Evolutionary conservation across 1,284 basidiomycete genomes (phyloP).

Genomic region (Bondarzewia mesenterica): DNA sequence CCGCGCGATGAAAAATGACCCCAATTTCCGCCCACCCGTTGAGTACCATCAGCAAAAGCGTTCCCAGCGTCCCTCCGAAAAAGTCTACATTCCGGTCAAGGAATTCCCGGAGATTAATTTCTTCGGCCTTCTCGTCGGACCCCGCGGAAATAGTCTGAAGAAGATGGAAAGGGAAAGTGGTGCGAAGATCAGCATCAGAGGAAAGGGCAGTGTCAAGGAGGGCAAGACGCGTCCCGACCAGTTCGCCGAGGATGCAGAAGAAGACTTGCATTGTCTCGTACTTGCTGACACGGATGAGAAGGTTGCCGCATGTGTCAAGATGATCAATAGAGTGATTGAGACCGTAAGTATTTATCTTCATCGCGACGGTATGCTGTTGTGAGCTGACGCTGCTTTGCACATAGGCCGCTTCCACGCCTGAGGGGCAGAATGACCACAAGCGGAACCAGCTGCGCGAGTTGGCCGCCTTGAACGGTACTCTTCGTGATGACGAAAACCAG

Average conservation of each 20-base stretch:
- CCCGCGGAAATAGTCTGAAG: slow-evolving; percentile 97
- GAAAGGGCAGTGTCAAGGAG: slow-evolving; percentile 98
- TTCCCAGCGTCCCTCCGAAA: slow-evolving; percentile 87
- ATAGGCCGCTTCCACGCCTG: slow-evolving; percentile 95
- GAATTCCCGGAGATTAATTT: slow-evolving; percentile 99
- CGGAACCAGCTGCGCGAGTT: slow-evolving; percentile 97
- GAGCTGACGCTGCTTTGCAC: slow-evolving; percentile 9
- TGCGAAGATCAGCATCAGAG: slow-evolving; percentile 97
- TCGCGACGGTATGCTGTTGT: not conserved
- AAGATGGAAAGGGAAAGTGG: slow-evolving; percentile 99
- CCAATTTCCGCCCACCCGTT: slow-evolving; percentile 92
- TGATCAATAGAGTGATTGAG: slow-evolving; percentile 98
- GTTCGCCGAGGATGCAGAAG: slow-evolving; percentile 93
- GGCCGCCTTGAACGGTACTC: slow-evolving; percentile 95
- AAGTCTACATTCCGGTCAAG: slow-evolving; percentile 99
- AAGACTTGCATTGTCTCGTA: slow-evolving; percentile 97
- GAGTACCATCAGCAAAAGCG: slow-evolving; percentile 94
- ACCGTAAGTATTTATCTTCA: slow-evolving; percentile 56
- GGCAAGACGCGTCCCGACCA: slow-evolving; percentile 93
- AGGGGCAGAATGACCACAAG: slow-evolving; percentile 99
- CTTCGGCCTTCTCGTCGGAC: slow-evolving; percentile 96
- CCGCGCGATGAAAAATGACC: slow-evolving; percentile 94
- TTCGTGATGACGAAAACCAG: slow-evolving; percentile 99
- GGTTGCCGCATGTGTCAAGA: slow-evolving; percentile 82
- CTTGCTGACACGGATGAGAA: slow-evolving; percentile 91